These are phyloP conservation scores for Moniliophthora roreri DNA, from an alignment of 1,284 basidiomycete genomes.

Conservation along the genomic window DNA sequence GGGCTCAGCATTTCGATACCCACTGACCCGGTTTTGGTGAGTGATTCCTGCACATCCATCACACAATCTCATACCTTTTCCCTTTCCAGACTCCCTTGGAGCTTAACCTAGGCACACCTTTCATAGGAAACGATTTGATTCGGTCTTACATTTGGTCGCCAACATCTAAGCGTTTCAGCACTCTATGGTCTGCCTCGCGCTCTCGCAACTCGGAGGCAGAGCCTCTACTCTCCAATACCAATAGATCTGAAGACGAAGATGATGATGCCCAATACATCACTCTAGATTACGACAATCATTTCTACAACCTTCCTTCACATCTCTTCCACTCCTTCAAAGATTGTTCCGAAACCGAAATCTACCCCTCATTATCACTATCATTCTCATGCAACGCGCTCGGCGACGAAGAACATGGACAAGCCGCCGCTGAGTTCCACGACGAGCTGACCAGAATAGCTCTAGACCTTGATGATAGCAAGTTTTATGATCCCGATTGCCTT, in stretches of 20 bases:
- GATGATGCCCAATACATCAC: constrained; percentile 11
- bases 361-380: neutral
- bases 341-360: neutral
- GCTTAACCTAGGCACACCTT: constrained; percentile 3
- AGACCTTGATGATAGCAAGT: neutral
- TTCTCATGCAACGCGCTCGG: constrained; percentile 10
- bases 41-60: neutral
- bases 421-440: constrained; percentile 4
- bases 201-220: constrained; percentile 2
- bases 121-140: neutral
- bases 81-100: constrained; percentile 3
- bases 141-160: neutral
- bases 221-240: constrained; percentile 1
- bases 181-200: neutral
- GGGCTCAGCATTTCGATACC: neutral
- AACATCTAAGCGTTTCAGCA: neutral
- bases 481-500: constrained; percentile 1
- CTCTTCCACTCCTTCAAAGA: neutral
- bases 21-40: constrained; percentile 5
- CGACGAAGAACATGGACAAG: neutral
- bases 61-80: neutral
- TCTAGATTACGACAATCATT: constrained; percentile 7
- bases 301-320: constrained; percentile 9
- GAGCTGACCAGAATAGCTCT: neutral
- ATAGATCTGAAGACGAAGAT: constrained; percentile 1